phyloP scores from a whole-genome alignment of 2,329 filamentous ascomycete genomes.

The Stagonosporopsis cucurbitacearum region DNA sequence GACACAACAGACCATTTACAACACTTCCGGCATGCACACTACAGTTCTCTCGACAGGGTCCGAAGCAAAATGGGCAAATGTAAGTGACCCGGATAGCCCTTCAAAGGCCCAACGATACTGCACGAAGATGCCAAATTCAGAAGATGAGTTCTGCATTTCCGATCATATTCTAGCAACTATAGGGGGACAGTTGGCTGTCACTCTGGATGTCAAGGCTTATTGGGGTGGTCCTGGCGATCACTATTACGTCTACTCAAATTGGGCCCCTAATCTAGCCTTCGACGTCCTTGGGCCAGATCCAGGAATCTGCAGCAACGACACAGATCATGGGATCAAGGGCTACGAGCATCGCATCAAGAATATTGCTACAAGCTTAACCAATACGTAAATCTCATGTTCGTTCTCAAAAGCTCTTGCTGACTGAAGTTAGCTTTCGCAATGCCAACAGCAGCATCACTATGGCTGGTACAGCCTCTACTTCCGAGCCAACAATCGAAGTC shows the following conservation, averaged over 20 bases:
- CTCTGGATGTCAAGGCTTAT: neutral
- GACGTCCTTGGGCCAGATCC: neutral
- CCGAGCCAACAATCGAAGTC: neutral
- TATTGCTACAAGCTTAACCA: neutral
- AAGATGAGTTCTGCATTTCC: neutral
- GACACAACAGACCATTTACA: neutral
- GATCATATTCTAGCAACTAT: neutral
- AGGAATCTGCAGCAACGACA: neutral
- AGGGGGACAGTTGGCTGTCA: neutral
- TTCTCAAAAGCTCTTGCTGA: neutral
- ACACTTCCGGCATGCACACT: neutral
- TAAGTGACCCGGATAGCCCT: neutral
- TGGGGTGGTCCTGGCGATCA: neutral
- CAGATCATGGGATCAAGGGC: neutral
- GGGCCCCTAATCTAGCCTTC: neutral
- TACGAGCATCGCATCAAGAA: neutral
- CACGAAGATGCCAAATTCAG: neutral
- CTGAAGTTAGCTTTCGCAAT: neutral
- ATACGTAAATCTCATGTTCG: neutral
- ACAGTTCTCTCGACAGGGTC: neutral
- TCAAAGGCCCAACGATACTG: neutral
- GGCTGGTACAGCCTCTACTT: neutral
- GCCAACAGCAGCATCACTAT: neutral
- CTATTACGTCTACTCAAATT: neutral
- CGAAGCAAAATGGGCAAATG: neutral